Percentiles rank a stretch among this genome's conserved stretches.
These are phyloP conservation scores for Coniochaeta sp. DNA, from an alignment of 2,329 filamentous ascomycete genomes.

Conservation along the genomic window DNA sequence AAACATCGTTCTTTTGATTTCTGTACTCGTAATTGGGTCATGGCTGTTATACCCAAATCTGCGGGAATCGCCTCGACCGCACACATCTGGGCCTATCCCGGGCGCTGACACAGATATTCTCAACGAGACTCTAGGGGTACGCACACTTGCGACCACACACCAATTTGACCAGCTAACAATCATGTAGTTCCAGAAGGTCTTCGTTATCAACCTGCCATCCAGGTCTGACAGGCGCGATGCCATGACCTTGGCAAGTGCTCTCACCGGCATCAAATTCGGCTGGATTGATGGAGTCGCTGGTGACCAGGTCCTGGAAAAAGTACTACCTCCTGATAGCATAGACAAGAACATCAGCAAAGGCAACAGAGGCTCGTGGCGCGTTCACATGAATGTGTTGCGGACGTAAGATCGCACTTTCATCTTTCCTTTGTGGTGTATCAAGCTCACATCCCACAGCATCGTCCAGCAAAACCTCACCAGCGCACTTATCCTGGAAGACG, in stretches of 20 bases:
- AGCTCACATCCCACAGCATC: conserved; percentile 19
- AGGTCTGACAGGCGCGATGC: conserved; percentile 43
- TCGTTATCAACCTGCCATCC: conserved; percentile 42
- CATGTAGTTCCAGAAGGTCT: conserved; percentile 41
- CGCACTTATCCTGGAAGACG: conserved; percentile 48
- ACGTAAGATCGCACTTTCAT: conserved; percentile 12
- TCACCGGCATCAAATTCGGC: conserved; percentile 34
- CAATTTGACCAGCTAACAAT: not conserved
- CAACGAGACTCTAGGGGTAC: not conserved
- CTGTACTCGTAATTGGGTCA: not conserved
- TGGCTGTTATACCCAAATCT: not conserved
- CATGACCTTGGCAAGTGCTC: conserved; percentile 36
- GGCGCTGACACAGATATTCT: not conserved
- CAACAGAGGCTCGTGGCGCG: conserved; percentile 30
- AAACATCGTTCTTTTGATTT: not conserved
- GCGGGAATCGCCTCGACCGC: not conserved
- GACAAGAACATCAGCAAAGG: conserved; percentile 21
- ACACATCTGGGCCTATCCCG: not conserved
- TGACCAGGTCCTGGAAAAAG: conserved; percentile 26
- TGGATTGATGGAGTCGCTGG: conserved; percentile 38
- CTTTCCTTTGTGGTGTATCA: not conserved
- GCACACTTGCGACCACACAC: not conserved
- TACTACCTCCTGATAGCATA: conserved; percentile 22
- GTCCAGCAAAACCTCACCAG: conserved; percentile 35
- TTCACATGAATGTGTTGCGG: conserved; percentile 30